Conservation (phyloP, 2,329 filamentous ascomycete species). For the Fusarium chuoi region DNA sequence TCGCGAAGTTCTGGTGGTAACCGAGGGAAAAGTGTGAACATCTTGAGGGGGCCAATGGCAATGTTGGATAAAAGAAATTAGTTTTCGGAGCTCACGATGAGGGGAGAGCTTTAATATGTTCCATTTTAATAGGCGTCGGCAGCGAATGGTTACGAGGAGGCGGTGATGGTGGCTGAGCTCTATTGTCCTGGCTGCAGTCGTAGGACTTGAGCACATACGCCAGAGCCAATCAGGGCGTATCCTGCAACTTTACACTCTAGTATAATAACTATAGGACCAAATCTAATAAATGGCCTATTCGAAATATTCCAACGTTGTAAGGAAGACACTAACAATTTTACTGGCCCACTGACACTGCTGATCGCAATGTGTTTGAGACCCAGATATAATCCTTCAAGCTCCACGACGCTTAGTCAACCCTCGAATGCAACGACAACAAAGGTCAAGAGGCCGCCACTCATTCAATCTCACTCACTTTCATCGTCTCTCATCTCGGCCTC, state of each 20-base stretch:
- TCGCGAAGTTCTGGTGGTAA: constrained; percentile 17
- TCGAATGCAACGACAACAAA: neutral
- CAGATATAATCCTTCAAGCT: neutral
- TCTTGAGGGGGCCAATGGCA: neutral
- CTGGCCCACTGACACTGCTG: neutral
- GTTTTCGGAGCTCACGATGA: no score
- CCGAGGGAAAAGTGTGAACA: constrained; percentile 3
- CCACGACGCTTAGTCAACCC: constrained; percentile 5
- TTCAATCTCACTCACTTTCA: neutral
- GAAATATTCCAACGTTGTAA: neutral
- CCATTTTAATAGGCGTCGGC: neutral
- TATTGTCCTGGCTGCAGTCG: neutral
- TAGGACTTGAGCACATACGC: neutral
- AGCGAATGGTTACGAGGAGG: neutral
- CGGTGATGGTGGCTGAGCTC: neutral
- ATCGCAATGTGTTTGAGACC: neutral
- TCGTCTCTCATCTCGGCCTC: neutral
- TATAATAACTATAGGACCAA: neutral
- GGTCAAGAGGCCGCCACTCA: neutral
- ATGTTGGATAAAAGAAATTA: accelerated
- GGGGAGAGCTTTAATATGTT: neutral
- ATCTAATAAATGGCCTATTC: neutral
- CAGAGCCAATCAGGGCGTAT: neutral
- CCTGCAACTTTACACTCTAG: neutral
- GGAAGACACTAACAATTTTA: neutral